These are phyloP conservation scores for Fistulinella cinereoalba DNA, from an alignment of 1,284 basidiomycete species.

Conservation along the genomic window DNA sequence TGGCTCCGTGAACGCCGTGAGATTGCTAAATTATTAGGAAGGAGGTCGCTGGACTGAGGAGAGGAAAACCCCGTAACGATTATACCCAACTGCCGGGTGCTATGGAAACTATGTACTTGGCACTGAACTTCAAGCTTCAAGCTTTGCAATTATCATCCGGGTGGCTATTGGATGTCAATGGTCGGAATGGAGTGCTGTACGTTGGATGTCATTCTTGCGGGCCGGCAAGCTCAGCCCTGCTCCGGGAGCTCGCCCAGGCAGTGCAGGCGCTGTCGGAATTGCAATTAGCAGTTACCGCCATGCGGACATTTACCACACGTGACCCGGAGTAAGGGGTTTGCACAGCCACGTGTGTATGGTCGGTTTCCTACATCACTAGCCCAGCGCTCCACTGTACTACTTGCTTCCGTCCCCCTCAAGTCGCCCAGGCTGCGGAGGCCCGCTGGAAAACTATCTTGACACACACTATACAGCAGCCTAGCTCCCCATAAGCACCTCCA, in stretches of 20 bases:
- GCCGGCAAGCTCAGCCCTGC: too few relatives aligned
- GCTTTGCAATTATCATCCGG: too few relatives aligned
- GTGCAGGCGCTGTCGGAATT: background rate
- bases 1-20: conserved; percentile 86
- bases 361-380: conserved; percentile 10
- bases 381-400: conserved; percentile 2
- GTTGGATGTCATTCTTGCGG: background rate
- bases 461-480: conserved; percentile 6
- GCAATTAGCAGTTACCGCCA: background rate
- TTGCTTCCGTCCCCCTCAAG: conserved; percentile 11
- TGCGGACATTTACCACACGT: conserved; percentile 15
- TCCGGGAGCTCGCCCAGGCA: too few relatives aligned
- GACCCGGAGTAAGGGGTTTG: conserved; percentile 16
- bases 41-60: conserved; percentile 68
- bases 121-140: too few relatives aligned
- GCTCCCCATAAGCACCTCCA: conserved; percentile 4
- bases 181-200: background rate
- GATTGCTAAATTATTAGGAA: conserved; percentile 74
- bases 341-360: conserved; percentile 26
- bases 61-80: background rate
- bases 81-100: background rate
- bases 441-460: background rate
- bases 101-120: too few relatives aligned
- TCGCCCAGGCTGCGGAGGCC: background rate
- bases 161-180: background rate